Conservation (phyloP, 1,139 yeast species). For the Geotrichum restrictum region DNA sequence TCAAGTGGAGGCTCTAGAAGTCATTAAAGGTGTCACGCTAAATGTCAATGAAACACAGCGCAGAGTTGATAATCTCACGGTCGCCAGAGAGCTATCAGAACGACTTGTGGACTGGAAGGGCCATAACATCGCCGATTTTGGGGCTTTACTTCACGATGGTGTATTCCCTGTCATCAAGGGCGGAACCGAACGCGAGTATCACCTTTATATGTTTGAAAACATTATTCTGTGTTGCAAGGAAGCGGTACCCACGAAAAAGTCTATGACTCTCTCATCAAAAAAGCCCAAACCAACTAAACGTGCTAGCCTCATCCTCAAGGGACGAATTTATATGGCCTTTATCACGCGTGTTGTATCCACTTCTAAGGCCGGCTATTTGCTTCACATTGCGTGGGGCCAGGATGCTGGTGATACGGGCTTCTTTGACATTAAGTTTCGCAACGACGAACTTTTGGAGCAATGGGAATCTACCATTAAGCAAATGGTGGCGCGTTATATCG, state of each 20-base stretch:
- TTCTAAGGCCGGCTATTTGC: conserved; percentile 32
- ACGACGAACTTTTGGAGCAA: conserved; percentile 37
- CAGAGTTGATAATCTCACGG: conserved; percentile 78
- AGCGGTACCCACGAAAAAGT: conserved; percentile 33
- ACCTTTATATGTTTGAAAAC: conserved; percentile 82
- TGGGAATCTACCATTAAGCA: conserved; percentile 37
- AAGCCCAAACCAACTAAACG: conserved; percentile 28
- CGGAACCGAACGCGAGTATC: conserved; percentile 82
- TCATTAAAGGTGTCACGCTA: conserved; percentile 71
- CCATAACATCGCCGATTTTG: conserved; percentile 76
- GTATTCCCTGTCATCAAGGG: conserved; percentile 67
- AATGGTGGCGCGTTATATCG: conserved; percentile 31
- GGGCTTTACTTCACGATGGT: conserved; percentile 78
- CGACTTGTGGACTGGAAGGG: conserved; percentile 92
- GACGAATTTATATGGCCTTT: conserved; percentile 43
- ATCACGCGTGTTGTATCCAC: conserved; percentile 36
- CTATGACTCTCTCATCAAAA: conserved; percentile 32
- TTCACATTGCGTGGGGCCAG: conserved; percentile 39
- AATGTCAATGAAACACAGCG: conserved; percentile 93
- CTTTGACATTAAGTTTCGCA: conserved; percentile 38
- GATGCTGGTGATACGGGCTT: conserved; percentile 39
- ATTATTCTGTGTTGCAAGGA: conserved; percentile 77
- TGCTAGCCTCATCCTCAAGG: conserved; percentile 39
- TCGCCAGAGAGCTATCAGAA: conserved; percentile 61
- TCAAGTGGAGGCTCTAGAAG: conserved; percentile 61